phyloP scores from a whole-genome alignment of 176 grass and related monocot species.

The Pontederia paniculata region DNA sequence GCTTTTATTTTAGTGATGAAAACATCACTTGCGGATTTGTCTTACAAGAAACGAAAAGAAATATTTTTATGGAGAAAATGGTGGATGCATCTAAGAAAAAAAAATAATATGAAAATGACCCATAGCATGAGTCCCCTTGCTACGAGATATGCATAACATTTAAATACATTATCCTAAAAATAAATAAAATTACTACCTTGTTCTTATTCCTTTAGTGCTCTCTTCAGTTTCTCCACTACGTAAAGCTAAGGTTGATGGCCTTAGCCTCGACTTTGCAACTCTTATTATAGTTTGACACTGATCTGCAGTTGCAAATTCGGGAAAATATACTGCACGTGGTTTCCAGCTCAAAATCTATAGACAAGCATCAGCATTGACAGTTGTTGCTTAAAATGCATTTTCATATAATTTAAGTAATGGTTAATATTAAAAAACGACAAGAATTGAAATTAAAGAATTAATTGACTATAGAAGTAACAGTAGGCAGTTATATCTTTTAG shows the following conservation, averaged over 20 bases:
- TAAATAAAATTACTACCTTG: conserved; percentile 44
- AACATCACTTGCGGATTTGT: too few species aligned
- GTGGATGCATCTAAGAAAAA: too few species aligned
- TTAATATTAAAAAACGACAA: background rate
- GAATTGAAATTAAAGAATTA: too few species aligned
- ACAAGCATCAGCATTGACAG: conserved; percentile 22
- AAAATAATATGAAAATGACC: too few species aligned
- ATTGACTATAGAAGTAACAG: too few species aligned
- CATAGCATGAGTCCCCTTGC: too few species aligned
- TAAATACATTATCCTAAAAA: background rate
- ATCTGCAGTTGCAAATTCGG: conserved; percentile 70
- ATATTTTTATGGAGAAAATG: too few species aligned
- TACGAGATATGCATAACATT: background rate
- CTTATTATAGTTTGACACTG: conserved; percentile 62
- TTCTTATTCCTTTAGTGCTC: conserved; percentile 88
- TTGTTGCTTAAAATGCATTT: background rate
- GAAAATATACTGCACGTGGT: conserved; percentile 78
- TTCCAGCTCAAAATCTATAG: conserved; percentile 95
- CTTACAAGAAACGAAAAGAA: too few species aligned
- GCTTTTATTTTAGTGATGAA: too few species aligned
- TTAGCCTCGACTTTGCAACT: conserved; percentile 61
- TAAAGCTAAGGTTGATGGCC: conserved; percentile 78
- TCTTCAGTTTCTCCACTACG: conserved; percentile 74
- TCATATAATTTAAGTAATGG: background rate
- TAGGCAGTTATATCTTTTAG: too few species aligned